Conservation (phyloP, 805 yeast genomes). For the Candida saitoana region DNA sequence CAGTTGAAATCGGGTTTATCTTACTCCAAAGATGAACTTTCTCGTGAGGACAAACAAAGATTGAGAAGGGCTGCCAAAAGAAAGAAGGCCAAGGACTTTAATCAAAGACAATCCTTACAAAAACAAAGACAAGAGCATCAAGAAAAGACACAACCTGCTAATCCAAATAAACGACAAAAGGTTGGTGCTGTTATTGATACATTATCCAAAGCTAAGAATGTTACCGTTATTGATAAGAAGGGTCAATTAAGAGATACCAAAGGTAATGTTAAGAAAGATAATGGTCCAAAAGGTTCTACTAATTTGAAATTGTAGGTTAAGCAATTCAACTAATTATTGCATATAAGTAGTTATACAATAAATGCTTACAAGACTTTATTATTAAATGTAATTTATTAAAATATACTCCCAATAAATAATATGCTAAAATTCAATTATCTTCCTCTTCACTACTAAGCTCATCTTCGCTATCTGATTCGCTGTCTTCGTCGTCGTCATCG, state of each 20-base stretch:
- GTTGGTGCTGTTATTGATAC: constrained; percentile 66
- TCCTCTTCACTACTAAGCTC: constrained; percentile 11
- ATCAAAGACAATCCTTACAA: constrained; percentile 27
- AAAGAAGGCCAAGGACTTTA: constrained; percentile 58
- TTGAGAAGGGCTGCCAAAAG: constrained; percentile 84
- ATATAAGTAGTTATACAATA: background rate
- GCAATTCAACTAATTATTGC: background rate
- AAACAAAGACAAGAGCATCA: constrained; percentile 25
- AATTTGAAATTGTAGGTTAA: constrained; percentile 21
- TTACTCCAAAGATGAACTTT: constrained; percentile 74
- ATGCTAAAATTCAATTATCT: constrained; percentile 1
- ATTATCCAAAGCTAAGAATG: constrained; percentile 65
- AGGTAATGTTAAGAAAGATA: constrained; percentile 58
- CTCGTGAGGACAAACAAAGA: constrained; percentile 81
- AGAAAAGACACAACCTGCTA: constrained; percentile 10
- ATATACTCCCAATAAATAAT: background rate
- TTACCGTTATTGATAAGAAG: constrained; percentile 70
- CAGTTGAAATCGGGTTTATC: constrained; percentile 73
- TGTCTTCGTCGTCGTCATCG: constrained; percentile 19
- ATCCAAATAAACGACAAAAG: constrained; percentile 48
- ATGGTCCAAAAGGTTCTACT: constrained; percentile 25
- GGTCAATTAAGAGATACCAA: constrained; percentile 72
- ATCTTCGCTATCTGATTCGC: constrained; percentile 22
- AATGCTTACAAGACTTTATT: background rate
- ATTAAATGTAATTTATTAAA: constrained; percentile 1